Conservation (phyloP, 2,329 filamentous ascomycete genomes). For the Colletotrichum shisoi region DNA sequence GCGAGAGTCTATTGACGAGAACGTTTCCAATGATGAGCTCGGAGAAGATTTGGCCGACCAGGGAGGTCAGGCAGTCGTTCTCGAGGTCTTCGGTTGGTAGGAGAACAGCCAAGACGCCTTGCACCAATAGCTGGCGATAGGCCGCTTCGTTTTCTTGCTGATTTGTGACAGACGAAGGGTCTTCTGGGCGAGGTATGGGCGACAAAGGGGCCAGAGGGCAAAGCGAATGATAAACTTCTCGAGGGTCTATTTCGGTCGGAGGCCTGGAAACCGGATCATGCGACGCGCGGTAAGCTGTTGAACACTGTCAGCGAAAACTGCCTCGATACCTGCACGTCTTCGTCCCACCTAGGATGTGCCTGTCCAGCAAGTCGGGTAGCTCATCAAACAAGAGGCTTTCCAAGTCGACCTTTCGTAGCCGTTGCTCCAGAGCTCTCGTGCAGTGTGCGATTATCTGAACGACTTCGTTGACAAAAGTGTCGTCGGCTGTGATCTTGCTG, state of each 20-base stretch:
- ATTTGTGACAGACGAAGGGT: conserved; percentile 59
- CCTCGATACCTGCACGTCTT: conserved; percentile 7
- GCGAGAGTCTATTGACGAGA: conserved; percentile 79
- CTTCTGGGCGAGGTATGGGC: conserved; percentile 71
- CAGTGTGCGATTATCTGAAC: conserved; percentile 92
- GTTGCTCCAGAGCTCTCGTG: conserved; percentile 85
- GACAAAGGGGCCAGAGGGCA: conserved; percentile 82
- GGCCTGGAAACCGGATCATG: conserved; percentile 64
- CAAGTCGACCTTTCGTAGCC: conserved; percentile 81
- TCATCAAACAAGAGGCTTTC: conserved; percentile 87
- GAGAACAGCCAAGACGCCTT: conserved; percentile 80
- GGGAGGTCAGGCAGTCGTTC: conserved; percentile 81
- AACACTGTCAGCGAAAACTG: conserved; percentile 6
- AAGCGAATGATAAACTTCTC: conserved; percentile 81
- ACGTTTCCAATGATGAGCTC: conserved; percentile 88
- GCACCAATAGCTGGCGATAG: conserved; percentile 88
- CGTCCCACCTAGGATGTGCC: conserved; percentile 76
- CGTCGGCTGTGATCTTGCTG: conserved; percentile 87
- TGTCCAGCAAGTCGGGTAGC: conserved; percentile 80
- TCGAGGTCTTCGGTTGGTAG: conserved; percentile 92
- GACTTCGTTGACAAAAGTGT: conserved; percentile 85
- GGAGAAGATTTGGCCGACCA: conserved; percentile 87
- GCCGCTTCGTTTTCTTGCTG: conserved; percentile 80
- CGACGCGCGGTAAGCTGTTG: conserved; percentile 72
- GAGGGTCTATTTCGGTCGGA: conserved; percentile 68